Base-by-base conservation (phyloP, 352 stramenopile genomes). In the Hyaloperonospora arabidopsidis region DNA sequence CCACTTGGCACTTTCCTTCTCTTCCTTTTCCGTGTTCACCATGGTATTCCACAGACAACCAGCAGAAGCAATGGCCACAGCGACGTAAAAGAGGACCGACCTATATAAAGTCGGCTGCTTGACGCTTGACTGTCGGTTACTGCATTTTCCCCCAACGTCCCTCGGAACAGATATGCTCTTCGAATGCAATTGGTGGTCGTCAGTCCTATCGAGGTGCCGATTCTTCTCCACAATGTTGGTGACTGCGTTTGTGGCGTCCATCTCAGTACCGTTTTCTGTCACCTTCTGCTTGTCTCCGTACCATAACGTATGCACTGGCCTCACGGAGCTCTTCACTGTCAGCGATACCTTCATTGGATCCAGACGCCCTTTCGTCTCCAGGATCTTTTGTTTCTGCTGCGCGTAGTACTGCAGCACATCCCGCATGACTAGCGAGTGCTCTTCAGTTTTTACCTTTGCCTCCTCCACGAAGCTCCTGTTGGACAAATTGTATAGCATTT, bases 21-120 rank as follows among this genome's bases (percentile, higher is more conserved):
- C 21, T 10, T 60, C 62, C 35, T 55, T 68, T 18, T 35, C 45
- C 3, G 35, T 50, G 18, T 65, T 32, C 0, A 39, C 46, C 13
- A 71, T 39, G 0, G 58, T 45, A 4, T 51, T 68, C 56, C 59
- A 63, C 19, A 79, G 46, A 53, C 77, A 82, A 32, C 51, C 36
- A 28, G 52, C 45, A 6, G 68, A 72, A 28, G 67, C 28, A 36
- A 45, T 60, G 0, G 47, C 15, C 38, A 81, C 57, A 18, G 66
- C 41, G 5, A 56, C 22, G 39, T 78, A 81, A 46, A 81, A 74
- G 32, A 76, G 44, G 29, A 76, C 39, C 8, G 54, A 54, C n/a
- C 47, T 50, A 10, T 54, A 45, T n/a, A 36, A 56, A 28, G 32
- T 52, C 12, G 40, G 43, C 19, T 39, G 39, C 12, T 57, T 32